A percentile compares a stretch with the other conserved stretches of the same genome.
Evolutionary conservation across 2,329 filamentous ascomycete genomes (phyloP).

Genomic region (Teratosphaeria gauchensis): DNA sequence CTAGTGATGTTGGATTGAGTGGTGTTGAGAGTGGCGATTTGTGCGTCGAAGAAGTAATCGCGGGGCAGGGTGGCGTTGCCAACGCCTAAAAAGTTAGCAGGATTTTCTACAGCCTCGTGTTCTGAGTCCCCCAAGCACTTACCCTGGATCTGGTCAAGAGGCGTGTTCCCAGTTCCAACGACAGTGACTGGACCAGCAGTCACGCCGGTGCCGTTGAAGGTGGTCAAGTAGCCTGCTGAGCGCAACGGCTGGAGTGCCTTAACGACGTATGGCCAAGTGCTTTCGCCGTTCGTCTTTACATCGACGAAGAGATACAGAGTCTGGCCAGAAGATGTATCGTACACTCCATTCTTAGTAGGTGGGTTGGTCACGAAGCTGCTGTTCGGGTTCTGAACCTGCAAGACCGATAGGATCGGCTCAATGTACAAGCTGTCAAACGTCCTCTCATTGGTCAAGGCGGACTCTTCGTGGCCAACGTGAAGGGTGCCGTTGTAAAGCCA

Average conservation of each 20-base stretch:
- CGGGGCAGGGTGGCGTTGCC: slow-evolving; percentile 5
- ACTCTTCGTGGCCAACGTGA: slow-evolving; percentile 48
- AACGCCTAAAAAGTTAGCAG: background rate
- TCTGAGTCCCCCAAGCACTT: background rate
- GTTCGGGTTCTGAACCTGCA: slow-evolving; percentile 47
- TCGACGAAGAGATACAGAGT: slow-evolving; percentile 58
- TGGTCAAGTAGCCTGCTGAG: slow-evolving; percentile 44
- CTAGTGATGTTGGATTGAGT: slow-evolving; percentile 37
- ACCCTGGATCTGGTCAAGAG: slow-evolving; percentile 6
- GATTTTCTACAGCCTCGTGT: no score
- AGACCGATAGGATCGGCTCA: slow-evolving; percentile 47
- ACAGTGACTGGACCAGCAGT: slow-evolving; percentile 47
- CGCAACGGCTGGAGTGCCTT: slow-evolving; percentile 48
- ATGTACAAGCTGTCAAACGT: slow-evolving; percentile 52
- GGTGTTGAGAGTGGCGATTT: slow-evolving; percentile 36
- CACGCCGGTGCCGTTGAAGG: slow-evolving; percentile 37
- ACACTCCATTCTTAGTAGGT: slow-evolving; percentile 49
- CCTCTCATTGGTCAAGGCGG: slow-evolving; percentile 41
- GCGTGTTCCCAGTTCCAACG: slow-evolving; percentile 41
- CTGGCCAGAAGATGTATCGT: slow-evolving; percentile 45
- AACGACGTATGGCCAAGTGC: slow-evolving; percentile 48
- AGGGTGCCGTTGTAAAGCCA: slow-evolving; percentile 49
- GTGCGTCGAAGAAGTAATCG: slow-evolving; percentile 52
- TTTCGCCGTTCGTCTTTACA: slow-evolving; percentile 48
- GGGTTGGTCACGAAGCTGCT: slow-evolving; percentile 29